Evolutionary conservation across 164 flowering plant genomes (phyloP), one percentile per base, ranked within the genome.

Genomic region (Aristolochia californica): DNA sequence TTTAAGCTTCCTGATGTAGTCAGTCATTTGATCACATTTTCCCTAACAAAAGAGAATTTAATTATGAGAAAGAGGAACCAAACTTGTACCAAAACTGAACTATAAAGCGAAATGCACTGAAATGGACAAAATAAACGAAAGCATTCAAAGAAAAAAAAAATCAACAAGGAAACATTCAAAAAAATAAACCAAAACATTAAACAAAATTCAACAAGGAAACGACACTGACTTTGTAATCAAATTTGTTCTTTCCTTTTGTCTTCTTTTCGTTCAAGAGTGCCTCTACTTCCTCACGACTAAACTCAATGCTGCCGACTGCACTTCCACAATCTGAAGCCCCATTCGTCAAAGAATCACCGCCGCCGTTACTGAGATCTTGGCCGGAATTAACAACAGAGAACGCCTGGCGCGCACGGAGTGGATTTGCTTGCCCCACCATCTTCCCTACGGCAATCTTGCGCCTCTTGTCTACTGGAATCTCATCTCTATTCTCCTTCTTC

Each of bases 241-340:
- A 91, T 68, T 80, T 93, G 62, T 77, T 85, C 66, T 82, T 93
- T 45, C 74, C 73, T 62, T 73, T 93, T 66, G 81, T 68, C 74
- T 76, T 87, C 76, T 87, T 87, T 75, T 87, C 96, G 62, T 64
- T 79, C 67, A 93, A 51, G 49, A 93, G 73, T 0, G 84, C 83
- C 27, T 87, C 91, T 8, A 87, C 91, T 52, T 82, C 97, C 62
- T 93, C 96, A 60, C 67, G 78, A 0, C 82, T 78, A 56, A 87
- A 89, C 67, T 87, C 95, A 57, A 76, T 61, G 12, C 66, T 64
- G 13, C 83, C 81, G 21, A 55, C 58, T 21, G 21, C 45, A 30
- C 52, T 52, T 15, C 48, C 57, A 65, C 74, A 74, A n/a, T 89
- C 91, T 14, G 95, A 78, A 25, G 80, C 81, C 2, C 76, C 83